Evolutionary conservation across 1,284 basidiomycete species (phyloP).

Genomic region (Prillingera fragicola): DNA sequence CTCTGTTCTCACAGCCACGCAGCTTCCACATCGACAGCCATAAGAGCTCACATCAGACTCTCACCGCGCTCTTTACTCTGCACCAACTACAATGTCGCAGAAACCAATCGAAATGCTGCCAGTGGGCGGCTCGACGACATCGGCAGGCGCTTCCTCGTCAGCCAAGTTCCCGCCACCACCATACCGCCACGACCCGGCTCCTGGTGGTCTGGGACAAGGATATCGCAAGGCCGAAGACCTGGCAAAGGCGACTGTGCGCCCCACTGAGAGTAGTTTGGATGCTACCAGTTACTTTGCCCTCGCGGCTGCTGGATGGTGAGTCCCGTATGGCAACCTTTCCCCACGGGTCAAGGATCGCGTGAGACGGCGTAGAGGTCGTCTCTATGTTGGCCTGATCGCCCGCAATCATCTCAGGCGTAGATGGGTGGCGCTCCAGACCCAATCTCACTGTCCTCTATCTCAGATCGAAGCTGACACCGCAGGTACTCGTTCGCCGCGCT

Average conservation of each 20-base stretch:
- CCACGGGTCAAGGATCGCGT: not conserved
- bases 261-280: conserved; percentile 37
- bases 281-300: conserved; percentile 32
- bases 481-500: conserved; percentile 39
- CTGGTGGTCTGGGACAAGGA: conserved; percentile 23
- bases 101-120: conserved; percentile 33
- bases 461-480: conserved; percentile 1
- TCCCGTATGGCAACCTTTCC: conserved; percentile 3
- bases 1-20: too few species aligned
- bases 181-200: conserved; percentile 20
- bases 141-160: too few species aligned
- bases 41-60: too few species aligned
- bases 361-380: not conserved
- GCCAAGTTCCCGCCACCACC: conserved; percentile 20
- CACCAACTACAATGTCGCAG: too few species aligned
- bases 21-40: too few species aligned
- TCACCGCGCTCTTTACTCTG: too few species aligned
- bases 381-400: not conserved
- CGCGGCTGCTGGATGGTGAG: conserved; percentile 35
- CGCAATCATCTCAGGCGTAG: not conserved
- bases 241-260: conserved; percentile 36
- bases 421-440: not conserved
- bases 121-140: conserved; percentile 16
- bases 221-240: conserved; percentile 38
- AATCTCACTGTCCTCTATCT: not conserved